Percentiles rank a stretch among this genome's conserved stretches.
These are phyloP conservation scores for Penicillium capsulatum DNA, from an alignment of 2,329 filamentous ascomycete genomes.

Conservation along the genomic window DNA sequence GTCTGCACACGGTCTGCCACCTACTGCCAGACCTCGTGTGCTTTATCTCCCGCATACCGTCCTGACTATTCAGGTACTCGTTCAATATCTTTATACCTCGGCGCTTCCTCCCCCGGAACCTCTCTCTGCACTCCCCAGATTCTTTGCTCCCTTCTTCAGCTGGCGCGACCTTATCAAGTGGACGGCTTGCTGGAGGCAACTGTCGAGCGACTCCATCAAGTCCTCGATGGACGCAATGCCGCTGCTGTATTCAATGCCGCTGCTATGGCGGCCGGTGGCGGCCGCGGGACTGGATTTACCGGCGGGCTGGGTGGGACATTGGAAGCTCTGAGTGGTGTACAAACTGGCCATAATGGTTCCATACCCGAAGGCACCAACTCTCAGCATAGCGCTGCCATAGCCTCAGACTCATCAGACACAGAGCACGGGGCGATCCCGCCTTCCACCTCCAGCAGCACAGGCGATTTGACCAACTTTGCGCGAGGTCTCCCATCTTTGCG, in stretches of 20 bases:
- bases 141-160: constrained; percentile 87
- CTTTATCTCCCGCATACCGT: constrained; percentile 91
- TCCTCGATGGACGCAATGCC: constrained; percentile 88
- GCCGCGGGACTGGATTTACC: constrained; percentile 70
- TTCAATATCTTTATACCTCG: constrained; percentile 92
- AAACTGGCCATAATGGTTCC: constrained; percentile 24
- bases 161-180: constrained; percentile 87
- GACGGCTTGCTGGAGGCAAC: constrained; percentile 90
- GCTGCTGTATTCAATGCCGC: constrained; percentile 97
- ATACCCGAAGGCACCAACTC: constrained; percentile 22
- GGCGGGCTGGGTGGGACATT: constrained; percentile 50
- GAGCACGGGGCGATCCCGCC: constrained; percentile 31
- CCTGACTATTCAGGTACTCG: constrained; percentile 80
- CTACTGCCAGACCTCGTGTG: constrained; percentile 69
- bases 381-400: constrained; percentile 28
- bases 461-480: constrained; percentile 23
- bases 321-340: constrained; percentile 40
- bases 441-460: constrained; percentile 28
- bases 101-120: constrained; percentile 73
- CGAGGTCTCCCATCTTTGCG: constrained; percentile 35
- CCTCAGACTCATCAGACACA: constrained; percentile 40
- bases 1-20: constrained; percentile 51
- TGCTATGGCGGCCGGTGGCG: constrained; percentile 94
- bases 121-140: constrained; percentile 89
- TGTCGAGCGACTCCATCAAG: constrained; percentile 81